Evolutionary conservation across 2,329 filamentous ascomycete species (phyloP), one percentile per base, ranked within the genome.

Genomic region (Aspergillus sp.): DNA sequence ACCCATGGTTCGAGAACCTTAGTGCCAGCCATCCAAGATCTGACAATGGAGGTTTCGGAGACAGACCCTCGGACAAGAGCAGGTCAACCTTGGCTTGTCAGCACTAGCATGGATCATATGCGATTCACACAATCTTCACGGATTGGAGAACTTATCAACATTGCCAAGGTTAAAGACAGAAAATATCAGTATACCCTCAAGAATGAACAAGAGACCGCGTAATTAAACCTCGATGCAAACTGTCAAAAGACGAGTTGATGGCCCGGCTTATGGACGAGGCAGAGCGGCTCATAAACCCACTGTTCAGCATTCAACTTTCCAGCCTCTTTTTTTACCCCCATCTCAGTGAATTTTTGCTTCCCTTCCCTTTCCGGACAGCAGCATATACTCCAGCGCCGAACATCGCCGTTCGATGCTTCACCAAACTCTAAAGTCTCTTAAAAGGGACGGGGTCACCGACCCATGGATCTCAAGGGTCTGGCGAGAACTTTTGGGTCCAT

Each of bases 161-260:
- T 53, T 53, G 61, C 61, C 61, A 64, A 63, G 61, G 57, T 48
- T 42, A 53, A 59, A 60, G 62, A 63, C 63, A 58, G 46, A 50
- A 51, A 59, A 61, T 61, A 64, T 63, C 62, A 47, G 53, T 59
- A 56, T 37, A n/a, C 9, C 12, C 15, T 7, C 20, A 45, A 19
- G 3, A 24, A 13, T 12, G 5, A 12, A 19, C 13, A 12, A 19
- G 20, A 30, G 24, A 46, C n/a, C 24, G 9, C 9, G 4, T 33
- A 46, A 30, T 6, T 8, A 9, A 46, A 27, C 44, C 5, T 37
- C 8, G 8, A 20, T 39, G 17, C 39, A 15, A 5, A 34, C 11
- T 9, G 5, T 40, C 12, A 15, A 34, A 7, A 12, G 39, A 20
- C 33, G 5, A 42, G 20, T 20, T 40, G 19, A 40, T 24, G 17